phyloP scores from a whole-genome alignment of 164 flowering plant genomes.

The Aristolochia californica region DNA sequence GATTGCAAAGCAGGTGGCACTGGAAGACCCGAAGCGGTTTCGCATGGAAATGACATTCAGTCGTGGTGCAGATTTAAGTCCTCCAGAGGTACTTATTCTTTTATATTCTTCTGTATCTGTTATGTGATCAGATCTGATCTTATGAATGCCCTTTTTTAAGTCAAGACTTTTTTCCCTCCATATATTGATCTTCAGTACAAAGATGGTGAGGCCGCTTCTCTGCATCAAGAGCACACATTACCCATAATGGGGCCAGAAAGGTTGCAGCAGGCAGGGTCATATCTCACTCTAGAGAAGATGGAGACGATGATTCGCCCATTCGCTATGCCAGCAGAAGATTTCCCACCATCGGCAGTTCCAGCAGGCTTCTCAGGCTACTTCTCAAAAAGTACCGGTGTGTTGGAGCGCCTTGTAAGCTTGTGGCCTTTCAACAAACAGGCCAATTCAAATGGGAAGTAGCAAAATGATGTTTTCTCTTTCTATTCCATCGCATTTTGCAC shows the following conservation, averaged over 20 bases:
- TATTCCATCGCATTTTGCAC: neutral
- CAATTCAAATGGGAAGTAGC: constrained; percentile 35
- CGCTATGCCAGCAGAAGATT: constrained; percentile 99
- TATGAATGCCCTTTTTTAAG: neutral
- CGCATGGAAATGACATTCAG: constrained; percentile 93
- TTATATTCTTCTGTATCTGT: neutral
- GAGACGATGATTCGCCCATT: constrained; percentile 84
- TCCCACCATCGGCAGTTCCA: constrained; percentile 70
- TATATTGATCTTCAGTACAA: constrained; percentile 33
- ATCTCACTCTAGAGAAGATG: constrained; percentile 73
- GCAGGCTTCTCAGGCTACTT: constrained; percentile 94
- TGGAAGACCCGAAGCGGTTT: constrained; percentile 83
- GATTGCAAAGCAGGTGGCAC: constrained; percentile 48
- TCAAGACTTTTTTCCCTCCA: neutral
- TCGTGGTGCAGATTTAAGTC: constrained; percentile 96
- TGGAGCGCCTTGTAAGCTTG: constrained; percentile 83
- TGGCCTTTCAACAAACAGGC: constrained; percentile 91
- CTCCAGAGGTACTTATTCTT: constrained; percentile 65
- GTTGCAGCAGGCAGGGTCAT: constrained; percentile 86
- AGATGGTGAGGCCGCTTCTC: constrained; percentile 56
- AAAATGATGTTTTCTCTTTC: too few species aligned
- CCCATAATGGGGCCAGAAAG: constrained; percentile 99
- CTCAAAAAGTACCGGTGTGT: constrained; percentile 73
- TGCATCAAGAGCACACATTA: constrained; percentile 89
- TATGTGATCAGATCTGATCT: neutral